Evolutionary conservation across 371 early-diverging fungal genomes (phyloP), one percentile per base, ranked within the genome.

Genomic region (Actinomucor elegans): DNA sequence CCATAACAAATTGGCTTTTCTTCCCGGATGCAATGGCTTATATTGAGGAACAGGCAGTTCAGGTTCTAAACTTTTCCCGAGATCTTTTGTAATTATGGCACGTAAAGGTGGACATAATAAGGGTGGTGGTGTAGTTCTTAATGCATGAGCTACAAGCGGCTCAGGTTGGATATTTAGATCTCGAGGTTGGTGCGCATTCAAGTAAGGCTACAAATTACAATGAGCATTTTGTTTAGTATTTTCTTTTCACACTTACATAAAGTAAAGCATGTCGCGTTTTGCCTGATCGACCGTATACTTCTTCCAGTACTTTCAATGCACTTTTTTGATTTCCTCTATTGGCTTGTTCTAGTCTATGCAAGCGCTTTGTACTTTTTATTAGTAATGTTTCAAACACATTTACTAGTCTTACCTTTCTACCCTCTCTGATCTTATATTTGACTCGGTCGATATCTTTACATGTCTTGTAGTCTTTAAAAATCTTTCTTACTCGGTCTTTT

Each of bases 1-100:
- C 78, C 78, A 78, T 17, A 78, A 36, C 17, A 74, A 41, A 28
- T 78, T 78, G 6, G 75, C 78, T 32, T 66, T 49, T 34, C 78
- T 57, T 2, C 71, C 70, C 5, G 55, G 56, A 61, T 78, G 78
- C 4, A 78, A 40, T 11, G 78, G 78, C 26, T 78, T 78, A 40
- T 58, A 72, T 4, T 29, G 38, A 3, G 78, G 73, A 8, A 32
- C 38, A 8, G 78, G 78, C 6, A 78, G 37, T 11, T 38, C 34
- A 0, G 78, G 78, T 5, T 67, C 69, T 5, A 70, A 9, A 17
- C 55, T 47, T 34, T 66, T 74, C 0, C 33, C 31, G 3, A 68
- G 18, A 33, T 57, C 34, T 12, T 57, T 45, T 0, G 14, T 37
- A 1, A 74, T 52, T 2, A 78, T n/a, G 4, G 34, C 45, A 8